These are phyloP conservation scores for Cytospora mali DNA, from an alignment of 2,329 filamentous ascomycete species.

Conservation along the genomic window DNA sequence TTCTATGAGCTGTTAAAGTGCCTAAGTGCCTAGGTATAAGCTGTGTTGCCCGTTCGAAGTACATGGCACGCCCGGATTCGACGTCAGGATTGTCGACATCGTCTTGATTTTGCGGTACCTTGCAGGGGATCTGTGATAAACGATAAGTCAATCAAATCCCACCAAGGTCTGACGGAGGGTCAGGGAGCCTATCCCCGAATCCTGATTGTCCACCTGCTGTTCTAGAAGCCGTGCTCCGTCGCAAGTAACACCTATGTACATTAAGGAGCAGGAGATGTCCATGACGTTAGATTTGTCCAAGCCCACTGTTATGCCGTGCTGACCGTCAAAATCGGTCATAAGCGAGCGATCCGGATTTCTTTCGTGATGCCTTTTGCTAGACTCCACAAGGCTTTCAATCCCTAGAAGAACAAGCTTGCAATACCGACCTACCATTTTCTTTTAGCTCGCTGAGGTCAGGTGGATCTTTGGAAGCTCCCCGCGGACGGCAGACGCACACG, in stretches of 20 bases:
- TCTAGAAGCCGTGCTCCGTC: constrained; percentile 20
- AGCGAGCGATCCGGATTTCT: constrained; percentile 29
- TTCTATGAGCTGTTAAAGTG: no score
- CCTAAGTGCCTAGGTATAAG: no score
- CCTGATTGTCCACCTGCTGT: constrained; percentile 1
- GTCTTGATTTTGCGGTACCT: neutral
- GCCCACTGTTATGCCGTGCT: constrained; percentile 17
- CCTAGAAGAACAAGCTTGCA: constrained; percentile 27
- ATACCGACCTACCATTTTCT: no score
- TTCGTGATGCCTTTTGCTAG: constrained; percentile 28
- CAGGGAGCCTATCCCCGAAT: constrained; percentile 20
- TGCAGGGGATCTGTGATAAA: constrained; percentile 8
- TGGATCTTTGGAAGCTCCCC: neutral
- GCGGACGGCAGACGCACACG: constrained; percentile 12
- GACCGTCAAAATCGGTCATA: constrained; percentile 28
- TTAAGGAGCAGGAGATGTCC: constrained; percentile 5
- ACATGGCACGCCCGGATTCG: neutral
- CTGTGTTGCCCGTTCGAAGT: neutral
- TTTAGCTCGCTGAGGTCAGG: constrained; percentile 17
- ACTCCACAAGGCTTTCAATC: constrained; percentile 25
- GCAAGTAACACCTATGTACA: no score
- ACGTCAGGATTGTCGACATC: neutral
- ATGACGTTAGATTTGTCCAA: constrained; percentile 19
- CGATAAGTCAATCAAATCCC: constrained; percentile 14
- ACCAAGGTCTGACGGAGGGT: constrained; percentile 14